Conservation (phyloP, 768 basidiomycete species). For the Kwoniella newhampshirensis region DNA sequence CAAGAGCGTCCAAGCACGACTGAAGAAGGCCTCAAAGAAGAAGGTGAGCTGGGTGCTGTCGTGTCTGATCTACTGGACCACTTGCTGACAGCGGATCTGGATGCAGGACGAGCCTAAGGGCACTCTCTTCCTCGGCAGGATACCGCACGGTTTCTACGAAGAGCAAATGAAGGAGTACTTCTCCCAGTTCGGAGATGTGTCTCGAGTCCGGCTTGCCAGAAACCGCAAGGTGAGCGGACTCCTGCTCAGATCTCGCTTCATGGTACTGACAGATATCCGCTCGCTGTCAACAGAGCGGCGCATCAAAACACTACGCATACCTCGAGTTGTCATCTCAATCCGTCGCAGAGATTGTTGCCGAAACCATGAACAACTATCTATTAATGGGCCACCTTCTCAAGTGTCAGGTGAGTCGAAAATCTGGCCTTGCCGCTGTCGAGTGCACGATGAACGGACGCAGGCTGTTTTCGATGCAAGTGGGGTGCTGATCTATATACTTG, state of each 20-base stretch:
- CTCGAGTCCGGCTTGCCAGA: slow-evolving; percentile 81
- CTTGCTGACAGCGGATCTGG: too few relatives aligned
- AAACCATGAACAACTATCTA: slow-evolving; percentile 99
- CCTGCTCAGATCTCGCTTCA: not conserved
- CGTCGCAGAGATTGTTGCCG: slow-evolving; percentile 91
- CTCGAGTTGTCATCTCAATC: slow-evolving; percentile 86
- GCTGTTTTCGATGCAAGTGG: too few relatives aligned
- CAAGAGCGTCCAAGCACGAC: slow-evolving; percentile 64
- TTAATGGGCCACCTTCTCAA: slow-evolving; percentile 88
- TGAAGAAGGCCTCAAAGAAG: slow-evolving; percentile 62
- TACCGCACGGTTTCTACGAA: slow-evolving; percentile 98
- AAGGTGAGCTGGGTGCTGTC: slow-evolving; percentile 64
- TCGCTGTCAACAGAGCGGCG: too few relatives aligned
- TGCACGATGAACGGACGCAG: not conserved
- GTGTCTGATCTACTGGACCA: too few relatives aligned
- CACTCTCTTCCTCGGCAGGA: slow-evolving; percentile 80
- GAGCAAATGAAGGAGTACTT: slow-evolving; percentile 91
- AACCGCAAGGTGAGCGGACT: slow-evolving; percentile 72
- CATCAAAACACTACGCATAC: slow-evolving; percentile 95
- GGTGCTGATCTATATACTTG: not conserved
- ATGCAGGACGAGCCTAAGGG: slow-evolving; percentile 68
- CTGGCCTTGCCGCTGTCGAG: too few relatives aligned
- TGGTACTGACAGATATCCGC: slow-evolving; percentile 5
- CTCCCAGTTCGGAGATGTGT: slow-evolving; percentile 87
- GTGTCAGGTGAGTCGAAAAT: slow-evolving; percentile 60